Conservation (phyloP, 1,284 basidiomycete genomes). For the Papiliotrema flavescens region DNA sequence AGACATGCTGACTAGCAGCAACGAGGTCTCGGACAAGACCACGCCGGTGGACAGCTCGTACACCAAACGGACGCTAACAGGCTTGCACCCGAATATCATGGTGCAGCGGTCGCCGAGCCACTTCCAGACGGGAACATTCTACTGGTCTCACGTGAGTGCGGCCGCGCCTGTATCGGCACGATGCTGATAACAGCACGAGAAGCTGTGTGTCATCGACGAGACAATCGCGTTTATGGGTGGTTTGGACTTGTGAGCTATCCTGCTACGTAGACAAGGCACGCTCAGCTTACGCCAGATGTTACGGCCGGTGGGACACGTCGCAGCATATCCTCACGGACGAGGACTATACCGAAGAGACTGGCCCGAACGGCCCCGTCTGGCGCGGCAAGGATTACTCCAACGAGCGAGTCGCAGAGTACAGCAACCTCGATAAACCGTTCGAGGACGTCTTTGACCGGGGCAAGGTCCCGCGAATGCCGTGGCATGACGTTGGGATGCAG, state of each 20-base stretch:
- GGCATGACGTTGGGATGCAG: constrained; percentile 96
- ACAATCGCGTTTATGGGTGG: constrained; percentile 98
- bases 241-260: constrained; percentile 68
- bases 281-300: constrained; percentile 49
- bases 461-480: constrained; percentile 92
- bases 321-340: constrained; percentile 91
- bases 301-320: constrained; percentile 93
- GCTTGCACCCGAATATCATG: constrained; percentile 88
- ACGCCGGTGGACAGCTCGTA: constrained; percentile 91
- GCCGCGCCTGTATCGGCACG: neutral
- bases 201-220: constrained; percentile 95
- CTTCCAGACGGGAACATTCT: constrained; percentile 95
- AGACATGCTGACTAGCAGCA: constrained; percentile 54
- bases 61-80: constrained; percentile 80
- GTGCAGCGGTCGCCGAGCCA: constrained; percentile 96
- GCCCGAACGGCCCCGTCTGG: constrained; percentile 72
- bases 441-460: constrained; percentile 91
- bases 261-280: neutral
- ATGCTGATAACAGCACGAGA: constrained; percentile 71
- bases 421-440: constrained; percentile 80
- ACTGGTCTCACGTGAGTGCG: constrained; percentile 85
- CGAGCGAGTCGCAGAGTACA: constrained; percentile 82
- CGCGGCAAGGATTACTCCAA: constrained; percentile 72
- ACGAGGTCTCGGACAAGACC: constrained; percentile 95
- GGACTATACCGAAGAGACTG: constrained; percentile 55